phyloP scores from a whole-genome alignment of 805 yeast genomes.

The Tetrapisispora phaffii region DNA sequence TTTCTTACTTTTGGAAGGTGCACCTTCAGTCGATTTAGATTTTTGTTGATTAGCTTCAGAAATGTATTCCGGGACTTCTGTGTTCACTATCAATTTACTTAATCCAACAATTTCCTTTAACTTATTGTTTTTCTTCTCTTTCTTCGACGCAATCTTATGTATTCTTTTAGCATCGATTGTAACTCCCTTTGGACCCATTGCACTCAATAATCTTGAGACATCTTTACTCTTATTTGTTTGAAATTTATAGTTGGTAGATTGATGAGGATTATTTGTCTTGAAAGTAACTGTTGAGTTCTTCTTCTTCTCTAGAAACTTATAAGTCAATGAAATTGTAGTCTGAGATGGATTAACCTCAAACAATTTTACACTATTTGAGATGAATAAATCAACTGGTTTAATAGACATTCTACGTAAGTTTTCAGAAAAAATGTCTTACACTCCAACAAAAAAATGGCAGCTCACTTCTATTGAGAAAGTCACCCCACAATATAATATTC shows the following conservation, averaged over 20 bases:
- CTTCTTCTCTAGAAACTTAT: constrained; percentile 29
- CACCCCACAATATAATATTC: no score
- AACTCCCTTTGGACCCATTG: constrained; percentile 63
- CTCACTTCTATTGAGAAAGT: no score
- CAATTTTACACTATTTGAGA: constrained; percentile 33
- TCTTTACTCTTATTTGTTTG: constrained; percentile 59
- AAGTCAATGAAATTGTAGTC: constrained; percentile 26
- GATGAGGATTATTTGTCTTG: constrained; percentile 55
- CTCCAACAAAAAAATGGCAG: no score
- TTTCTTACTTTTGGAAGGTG: constrained; percentile 17
- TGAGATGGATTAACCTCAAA: constrained; percentile 36
- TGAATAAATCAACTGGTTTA: constrained; percentile 34
- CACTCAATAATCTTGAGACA: constrained; percentile 59
- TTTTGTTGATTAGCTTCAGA: constrained; percentile 10
- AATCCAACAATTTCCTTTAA: constrained; percentile 21
- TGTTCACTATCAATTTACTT: constrained; percentile 21
- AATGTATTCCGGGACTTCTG: constrained; percentile 20
- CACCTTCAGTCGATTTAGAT: constrained; percentile 6
- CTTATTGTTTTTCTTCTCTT: constrained; percentile 7
- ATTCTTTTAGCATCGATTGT: constrained; percentile 18
- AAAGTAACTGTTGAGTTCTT: constrained; percentile 28
- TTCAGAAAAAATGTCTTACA: no score
- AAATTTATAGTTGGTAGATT: constrained; percentile 52
- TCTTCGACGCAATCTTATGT: constrained; percentile 10
- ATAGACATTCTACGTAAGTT: constrained; percentile 12